These are phyloP conservation scores for Elsinoe fawcettii DNA, from an alignment of 2,329 filamentous ascomycete species.

Conservation along the genomic window DNA sequence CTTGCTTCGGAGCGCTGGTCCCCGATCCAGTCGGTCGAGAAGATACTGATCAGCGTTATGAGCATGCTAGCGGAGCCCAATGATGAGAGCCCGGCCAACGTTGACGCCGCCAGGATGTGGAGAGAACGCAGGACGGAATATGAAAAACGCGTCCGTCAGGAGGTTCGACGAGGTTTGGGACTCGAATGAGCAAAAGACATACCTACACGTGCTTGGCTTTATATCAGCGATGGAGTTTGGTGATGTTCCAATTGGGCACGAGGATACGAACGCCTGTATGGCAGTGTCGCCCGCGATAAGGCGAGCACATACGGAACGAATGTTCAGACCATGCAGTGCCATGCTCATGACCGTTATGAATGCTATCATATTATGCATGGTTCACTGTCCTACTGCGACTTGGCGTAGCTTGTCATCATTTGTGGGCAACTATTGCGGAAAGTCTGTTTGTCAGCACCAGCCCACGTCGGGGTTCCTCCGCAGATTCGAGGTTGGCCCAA, in stretches of 20 bases:
- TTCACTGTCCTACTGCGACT: background rate
- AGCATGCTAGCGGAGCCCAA: conserved; percentile 97
- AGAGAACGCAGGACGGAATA: conserved; percentile 75
- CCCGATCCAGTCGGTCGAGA: conserved; percentile 94
- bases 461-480: background rate
- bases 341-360: too few species aligned
- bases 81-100: conserved; percentile 91
- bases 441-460: conserved; percentile 4
- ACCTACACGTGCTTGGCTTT: background rate
- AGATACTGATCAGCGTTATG: conserved; percentile 94
- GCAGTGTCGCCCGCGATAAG: background rate
- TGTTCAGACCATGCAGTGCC: too few species aligned
- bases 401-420: background rate
- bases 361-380: too few species aligned
- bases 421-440: background rate
- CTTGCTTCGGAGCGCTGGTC: conserved; percentile 93
- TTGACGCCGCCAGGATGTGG: conserved; percentile 96
- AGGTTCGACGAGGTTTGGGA: conserved; percentile 71
- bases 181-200: conserved; percentile 6
- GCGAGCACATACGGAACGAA: too few species aligned
- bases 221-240: conserved; percentile 10
- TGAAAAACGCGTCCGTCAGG: conserved; percentile 74
- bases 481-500: background rate
- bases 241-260: background rate
- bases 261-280: background rate